A percentile compares a stretch with the other conserved stretches of the same genome.
phyloP scores from a whole-genome alignment of 352 stramenopile species.

The Phytophthora pinifolia region DNA sequence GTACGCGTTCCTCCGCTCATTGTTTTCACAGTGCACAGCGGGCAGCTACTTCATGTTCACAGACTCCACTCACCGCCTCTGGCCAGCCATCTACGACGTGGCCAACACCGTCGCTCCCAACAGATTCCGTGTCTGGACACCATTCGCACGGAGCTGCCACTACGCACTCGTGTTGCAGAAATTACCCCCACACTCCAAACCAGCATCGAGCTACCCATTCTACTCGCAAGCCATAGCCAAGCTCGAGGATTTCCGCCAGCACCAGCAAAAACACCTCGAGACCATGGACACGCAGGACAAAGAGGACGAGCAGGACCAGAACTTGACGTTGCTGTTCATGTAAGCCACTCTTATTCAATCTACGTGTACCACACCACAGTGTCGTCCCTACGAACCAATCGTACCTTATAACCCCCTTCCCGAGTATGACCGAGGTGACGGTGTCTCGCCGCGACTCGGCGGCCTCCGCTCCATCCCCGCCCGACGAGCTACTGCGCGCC shows the following conservation, averaged over 20 bases:
- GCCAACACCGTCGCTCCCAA: slow-evolving; percentile 26
- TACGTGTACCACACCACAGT: background rate
- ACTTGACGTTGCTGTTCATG: background rate
- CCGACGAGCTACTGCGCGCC: slow-evolving; percentile 41
- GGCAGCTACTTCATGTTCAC: slow-evolving; percentile 66
- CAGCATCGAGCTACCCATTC: slow-evolving; percentile 38
- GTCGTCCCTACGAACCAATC: slow-evolving; percentile 12
- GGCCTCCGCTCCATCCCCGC: slow-evolving; percentile 13
- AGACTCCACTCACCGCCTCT: slow-evolving; percentile 73
- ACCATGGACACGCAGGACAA: slow-evolving; percentile 14
- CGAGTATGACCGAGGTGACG: slow-evolving; percentile 37
- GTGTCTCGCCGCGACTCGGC: slow-evolving; percentile 33
- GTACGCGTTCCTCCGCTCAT: slow-evolving; percentile 54
- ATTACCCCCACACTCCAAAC: slow-evolving; percentile 25
- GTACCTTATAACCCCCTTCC: slow-evolving; percentile 10
- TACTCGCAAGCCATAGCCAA: slow-evolving; percentile 42
- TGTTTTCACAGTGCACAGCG: slow-evolving; percentile 36
- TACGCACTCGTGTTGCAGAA: slow-evolving; percentile 70
- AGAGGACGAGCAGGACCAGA: slow-evolving; percentile 1
- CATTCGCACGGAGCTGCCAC: slow-evolving; percentile 58
- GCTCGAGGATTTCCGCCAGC: slow-evolving; percentile 47
- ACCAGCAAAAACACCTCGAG: slow-evolving; percentile 49
- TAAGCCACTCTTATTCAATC: background rate
- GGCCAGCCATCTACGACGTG: slow-evolving; percentile 56
- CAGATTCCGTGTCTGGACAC: slow-evolving; percentile 55